phyloP scores from a whole-genome alignment of 371 early-diverging fungal genomes.

The Polyrhizophydium stewartii region DNA sequence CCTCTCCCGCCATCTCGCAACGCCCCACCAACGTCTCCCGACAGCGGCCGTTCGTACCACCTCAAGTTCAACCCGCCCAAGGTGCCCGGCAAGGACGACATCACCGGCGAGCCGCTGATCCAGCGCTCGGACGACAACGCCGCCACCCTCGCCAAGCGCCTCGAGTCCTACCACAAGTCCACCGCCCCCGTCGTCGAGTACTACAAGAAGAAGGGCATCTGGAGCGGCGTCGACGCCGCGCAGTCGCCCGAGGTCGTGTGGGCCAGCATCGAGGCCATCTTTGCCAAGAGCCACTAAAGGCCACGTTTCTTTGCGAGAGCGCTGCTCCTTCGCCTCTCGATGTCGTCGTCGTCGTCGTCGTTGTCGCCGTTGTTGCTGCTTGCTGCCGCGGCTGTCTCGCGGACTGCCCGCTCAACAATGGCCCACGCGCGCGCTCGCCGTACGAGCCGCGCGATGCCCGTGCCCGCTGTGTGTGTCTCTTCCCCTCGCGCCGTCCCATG shows the following conservation, averaged over 20 bases:
- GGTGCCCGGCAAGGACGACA: slow-evolving; percentile 84
- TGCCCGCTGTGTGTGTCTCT: too few species aligned
- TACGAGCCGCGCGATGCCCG: too few species aligned
- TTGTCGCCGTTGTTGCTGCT: too few species aligned
- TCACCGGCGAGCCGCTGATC: slow-evolving; percentile 95
- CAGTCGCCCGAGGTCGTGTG: slow-evolving; percentile 89
- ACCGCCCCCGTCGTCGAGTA: slow-evolving; percentile 96
- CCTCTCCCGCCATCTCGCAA: too few species aligned
- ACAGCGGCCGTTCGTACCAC: slow-evolving; percentile 98
- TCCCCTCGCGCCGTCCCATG: too few species aligned
- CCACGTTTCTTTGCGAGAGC: too few species aligned
- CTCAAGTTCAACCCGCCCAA: slow-evolving; percentile 93
- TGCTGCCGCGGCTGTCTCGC: too few species aligned
- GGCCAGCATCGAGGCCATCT: slow-evolving; percentile 85
- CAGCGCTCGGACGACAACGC: slow-evolving; percentile 98
- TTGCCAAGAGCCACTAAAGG: slow-evolving; percentile 33
- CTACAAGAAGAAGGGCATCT: slow-evolving; percentile 91
- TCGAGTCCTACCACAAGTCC: slow-evolving; percentile 91
- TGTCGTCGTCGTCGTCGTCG: too few species aligned
- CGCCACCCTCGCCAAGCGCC: slow-evolving; percentile 88
- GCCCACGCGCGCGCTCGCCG: too few species aligned
- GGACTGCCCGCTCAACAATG: too few species aligned
- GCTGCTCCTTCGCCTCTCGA: too few species aligned
- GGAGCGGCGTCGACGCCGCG: slow-evolving; percentile 89
- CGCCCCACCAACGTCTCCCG: too few species aligned